Evolutionary conservation across 495 filamentous ascomycete genomes (phyloP).

Genomic region (Sphaerosporella brunnea): DNA sequence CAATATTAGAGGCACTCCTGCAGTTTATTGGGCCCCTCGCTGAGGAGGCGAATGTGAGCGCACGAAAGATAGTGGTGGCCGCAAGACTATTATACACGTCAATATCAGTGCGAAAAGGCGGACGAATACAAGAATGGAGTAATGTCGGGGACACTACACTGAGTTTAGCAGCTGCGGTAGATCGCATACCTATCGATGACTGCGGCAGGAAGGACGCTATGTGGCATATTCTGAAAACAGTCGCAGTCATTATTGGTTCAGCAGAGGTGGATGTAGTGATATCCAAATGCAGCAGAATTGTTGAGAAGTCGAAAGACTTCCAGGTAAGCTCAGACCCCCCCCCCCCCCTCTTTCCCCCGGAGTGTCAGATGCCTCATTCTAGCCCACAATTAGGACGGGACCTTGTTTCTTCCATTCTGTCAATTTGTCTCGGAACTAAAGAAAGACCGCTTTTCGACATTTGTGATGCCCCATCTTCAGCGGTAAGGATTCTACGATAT

Average conservation of each 20-base stretch:
- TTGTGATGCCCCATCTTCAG: slow-evolving; percentile 66
- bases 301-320: slow-evolving; percentile 17
- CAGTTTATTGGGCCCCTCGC: slow-evolving; percentile 32
- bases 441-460: slow-evolving; percentile 52
- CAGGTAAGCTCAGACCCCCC: no score
- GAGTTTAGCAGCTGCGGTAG: slow-evolving; percentile 34
- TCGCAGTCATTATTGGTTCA: slow-evolving; percentile 50
- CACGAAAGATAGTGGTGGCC: slow-evolving; percentile 34
- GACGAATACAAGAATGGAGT: slow-evolving; percentile 56
- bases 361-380: no score
- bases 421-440: slow-evolving; percentile 57
- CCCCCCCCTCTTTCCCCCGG: background rate
- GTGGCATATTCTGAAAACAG: slow-evolving; percentile 42
- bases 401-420: slow-evolving; percentile 63
- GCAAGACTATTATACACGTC: slow-evolving; percentile 47
- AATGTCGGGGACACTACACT: slow-evolving; percentile 40
- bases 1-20: slow-evolving; percentile 41
- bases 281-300: slow-evolving; percentile 28
- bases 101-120: slow-evolving; percentile 58
- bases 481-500: slow-evolving; percentile 31
- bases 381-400: slow-evolving; percentile 5
- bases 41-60: slow-evolving; percentile 22
- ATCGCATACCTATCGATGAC: slow-evolving; percentile 24
- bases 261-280: slow-evolving; percentile 70
- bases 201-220: slow-evolving; percentile 31